phyloP scores from a whole-genome alignment of 352 stramenopile species.

The Pythium plurisporium region DNA sequence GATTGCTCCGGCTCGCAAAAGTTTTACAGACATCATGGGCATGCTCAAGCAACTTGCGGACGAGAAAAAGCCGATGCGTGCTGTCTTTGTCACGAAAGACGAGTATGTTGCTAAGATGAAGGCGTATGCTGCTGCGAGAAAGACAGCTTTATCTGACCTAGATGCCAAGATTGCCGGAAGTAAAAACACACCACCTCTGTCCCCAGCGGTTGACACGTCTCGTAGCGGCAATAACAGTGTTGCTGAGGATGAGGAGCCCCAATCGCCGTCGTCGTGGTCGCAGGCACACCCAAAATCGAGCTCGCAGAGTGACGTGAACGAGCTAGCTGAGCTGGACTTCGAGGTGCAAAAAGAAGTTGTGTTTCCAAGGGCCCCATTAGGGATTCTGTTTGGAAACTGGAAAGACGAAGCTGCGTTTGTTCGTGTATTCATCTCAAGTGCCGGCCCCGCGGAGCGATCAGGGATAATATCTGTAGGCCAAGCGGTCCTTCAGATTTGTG shows the following conservation, averaged over 20 bases:
- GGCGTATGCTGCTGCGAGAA: conserved; percentile 15
- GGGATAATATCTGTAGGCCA: conserved; percentile 54
- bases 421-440: conserved; percentile 74
- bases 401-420: conserved; percentile 76
- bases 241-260: background rate
- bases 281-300: background rate
- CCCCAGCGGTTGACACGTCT: background rate
- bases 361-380: conserved; percentile 61
- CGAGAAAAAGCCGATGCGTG: conserved; percentile 46
- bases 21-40: conserved; percentile 63
- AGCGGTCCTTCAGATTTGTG: conserved; percentile 74
- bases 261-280: background rate
- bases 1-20: conserved; percentile 36
- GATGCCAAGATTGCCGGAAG: background rate
- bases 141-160: background rate
- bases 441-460: conserved; percentile 66
- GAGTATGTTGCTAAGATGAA: conserved; percentile 42
- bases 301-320: background rate
- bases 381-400: conserved; percentile 82
- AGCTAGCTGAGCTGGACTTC: conserved; percentile 15
- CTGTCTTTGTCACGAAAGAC: conserved; percentile 52
- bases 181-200: background rate
- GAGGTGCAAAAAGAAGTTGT: conserved; percentile 40
- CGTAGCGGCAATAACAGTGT: background rate
- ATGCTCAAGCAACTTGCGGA: conserved; percentile 42